Base-by-base conservation (phyloP, 495 filamentous ascomycete genomes). In the Aspergillus saccharolyticus region DNA sequence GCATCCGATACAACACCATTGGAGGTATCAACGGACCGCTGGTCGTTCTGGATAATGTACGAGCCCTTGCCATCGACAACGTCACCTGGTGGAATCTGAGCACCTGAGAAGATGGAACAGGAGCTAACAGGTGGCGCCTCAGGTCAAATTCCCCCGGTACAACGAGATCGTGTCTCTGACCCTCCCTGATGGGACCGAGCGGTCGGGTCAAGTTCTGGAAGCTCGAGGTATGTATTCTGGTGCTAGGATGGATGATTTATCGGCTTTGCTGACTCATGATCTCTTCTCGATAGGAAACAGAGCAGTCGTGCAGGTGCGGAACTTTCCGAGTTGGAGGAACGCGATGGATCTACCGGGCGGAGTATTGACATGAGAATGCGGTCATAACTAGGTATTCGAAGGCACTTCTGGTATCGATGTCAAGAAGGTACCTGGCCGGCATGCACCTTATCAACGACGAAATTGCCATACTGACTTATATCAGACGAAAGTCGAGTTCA, bases 161-260 rank as follows among this genome's bases (percentile, higher is more conserved):
- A 97, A 97, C 69, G 95, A 99, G 77, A 97, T 99, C 74, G 95
- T 99, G 49, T 90, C 89, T 61, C 71, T 99, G 64, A 97, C 94
- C 14, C 83, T 99, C 52, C 89, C 93, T 64, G 95, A 99, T 85
- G 95, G 95, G 65, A 86, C 89, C 17, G 86, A 96, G 75, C 83
- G 94, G 59, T 89, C 89, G 63, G 95, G 95, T 52, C 95, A 99
- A 71, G 95, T 99, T 62, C 74, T 99, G 63, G 95, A 99, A 80
- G 95, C 94, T 68, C 84, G 91, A 87, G 94, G 91, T 96, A 78
- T 54, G 76, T 43, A 25, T 58, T 63, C 46, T 48, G 44, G 44
- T 33, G 18, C 15, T 17, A 14, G 5, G 39, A 44, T 48, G 42
- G 25, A 10, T 30, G 1, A 3, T 14, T 16, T 3, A 22, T 33